These are phyloP conservation scores for Mycena maculata DNA, from an alignment of 768 basidiomycete species.

Conservation along the genomic window DNA sequence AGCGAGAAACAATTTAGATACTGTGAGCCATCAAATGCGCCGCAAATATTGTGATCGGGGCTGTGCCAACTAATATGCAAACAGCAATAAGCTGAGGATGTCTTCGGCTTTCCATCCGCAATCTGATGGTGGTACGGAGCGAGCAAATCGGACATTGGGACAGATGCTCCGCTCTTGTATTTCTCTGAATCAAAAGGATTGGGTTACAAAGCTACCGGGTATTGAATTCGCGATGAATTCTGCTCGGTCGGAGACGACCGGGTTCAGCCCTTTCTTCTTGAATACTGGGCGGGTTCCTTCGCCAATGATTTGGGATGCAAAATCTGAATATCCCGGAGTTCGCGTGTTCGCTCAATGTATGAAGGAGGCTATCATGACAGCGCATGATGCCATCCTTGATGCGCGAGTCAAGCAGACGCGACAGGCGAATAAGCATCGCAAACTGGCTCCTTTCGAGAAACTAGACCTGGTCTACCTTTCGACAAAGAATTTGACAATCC, in stretches of 20 bases:
- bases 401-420: constrained; percentile 43
- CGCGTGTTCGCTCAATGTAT: constrained; percentile 33
- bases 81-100: constrained; percentile 39
- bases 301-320: constrained; percentile 36
- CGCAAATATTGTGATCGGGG: too few species aligned
- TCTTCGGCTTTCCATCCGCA: constrained; percentile 48
- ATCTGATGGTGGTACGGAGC: constrained; percentile 42
- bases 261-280: constrained; percentile 36
- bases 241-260: too few species aligned
- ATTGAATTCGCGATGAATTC: too few species aligned
- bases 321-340: constrained; percentile 35
- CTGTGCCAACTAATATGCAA: too few species aligned
- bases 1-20: too few species aligned
- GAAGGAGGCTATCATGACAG: constrained; percentile 35
- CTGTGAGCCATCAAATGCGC: too few species aligned
- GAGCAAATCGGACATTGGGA: too few species aligned
- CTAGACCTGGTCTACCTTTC: too few species aligned
- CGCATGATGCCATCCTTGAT: constrained; percentile 46
- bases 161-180: too few species aligned
- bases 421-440: constrained; percentile 39
- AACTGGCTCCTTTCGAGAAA: constrained; percentile 24
- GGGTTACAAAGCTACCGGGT: too few species aligned
- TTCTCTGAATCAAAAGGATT: too few species aligned
- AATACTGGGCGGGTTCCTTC: constrained; percentile 19
- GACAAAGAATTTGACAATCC: constrained; percentile 46